phyloP scores from a whole-genome alignment of 2,329 filamentous ascomycete species.

The Fusarium chuoi region DNA sequence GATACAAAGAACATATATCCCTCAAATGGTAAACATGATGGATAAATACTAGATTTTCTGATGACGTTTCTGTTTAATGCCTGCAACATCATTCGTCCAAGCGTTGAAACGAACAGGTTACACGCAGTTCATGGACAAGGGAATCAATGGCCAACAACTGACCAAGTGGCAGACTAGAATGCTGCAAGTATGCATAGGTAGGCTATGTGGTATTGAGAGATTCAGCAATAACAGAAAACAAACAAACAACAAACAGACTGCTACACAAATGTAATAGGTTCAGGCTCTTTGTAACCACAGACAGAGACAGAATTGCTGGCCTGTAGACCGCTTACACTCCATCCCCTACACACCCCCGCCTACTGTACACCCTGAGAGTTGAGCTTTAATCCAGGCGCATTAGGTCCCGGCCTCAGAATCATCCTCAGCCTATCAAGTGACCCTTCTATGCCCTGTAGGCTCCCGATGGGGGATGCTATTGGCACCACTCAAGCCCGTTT shows the following conservation, averaged over 20 bases:
- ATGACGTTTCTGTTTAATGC: neutral
- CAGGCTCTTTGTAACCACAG: neutral
- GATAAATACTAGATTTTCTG: neutral
- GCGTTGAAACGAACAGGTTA: slow-evolving; percentile 18
- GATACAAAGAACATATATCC: neutral
- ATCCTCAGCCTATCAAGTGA: slow-evolving; percentile 29
- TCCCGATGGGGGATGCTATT: slow-evolving; percentile 29
- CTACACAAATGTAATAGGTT: neutral
- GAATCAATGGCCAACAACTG: slow-evolving; percentile 6
- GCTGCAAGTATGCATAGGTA: neutral
- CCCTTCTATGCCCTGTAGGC: slow-evolving; percentile 17
- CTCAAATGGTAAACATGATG: neutral
- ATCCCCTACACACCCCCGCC: neutral
- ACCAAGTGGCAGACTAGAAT: slow-evolving; percentile 18
- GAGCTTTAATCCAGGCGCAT: slow-evolving; percentile 25
- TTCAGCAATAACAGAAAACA: neutral
- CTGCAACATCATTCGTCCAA: neutral
- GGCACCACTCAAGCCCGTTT: slow-evolving; percentile 13
- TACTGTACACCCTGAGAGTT: slow-evolving; percentile 4
- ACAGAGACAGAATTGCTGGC: neutral
- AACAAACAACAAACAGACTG: neutral
- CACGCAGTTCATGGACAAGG: slow-evolving; percentile 9
- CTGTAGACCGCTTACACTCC: slow-evolving; percentile 1
- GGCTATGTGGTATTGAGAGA: neutral
- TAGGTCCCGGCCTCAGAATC: slow-evolving; percentile 35